Evolutionary conservation across 2,329 filamentous ascomycete genomes (phyloP), one percentile per base, ranked within the genome.

Genomic region (Neonectria sp.): DNA sequence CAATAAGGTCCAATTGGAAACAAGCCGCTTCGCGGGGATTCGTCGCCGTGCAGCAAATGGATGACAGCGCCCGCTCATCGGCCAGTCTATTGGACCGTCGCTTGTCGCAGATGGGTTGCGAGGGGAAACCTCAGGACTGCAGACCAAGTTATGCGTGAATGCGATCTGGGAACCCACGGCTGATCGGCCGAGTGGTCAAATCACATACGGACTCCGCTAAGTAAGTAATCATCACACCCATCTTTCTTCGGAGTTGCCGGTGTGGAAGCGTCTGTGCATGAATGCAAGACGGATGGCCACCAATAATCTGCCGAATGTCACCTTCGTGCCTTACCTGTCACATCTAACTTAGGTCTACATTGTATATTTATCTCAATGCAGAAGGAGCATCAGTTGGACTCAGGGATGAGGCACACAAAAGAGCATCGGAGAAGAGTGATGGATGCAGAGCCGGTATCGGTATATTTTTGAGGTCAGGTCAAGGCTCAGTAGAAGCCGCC

Each of bases 1-100:
- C 57, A 62, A 49, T 24, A 37, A 31, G 21, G n/a, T 37, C 73
- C 70, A 75, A 75, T 75, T 73, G 70, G 70, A 70, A 72, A 11
- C 11, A 40, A 65, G 55, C 63, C 67, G 65, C 46, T 60, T 69
- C 63, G 67, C 65, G 63, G 51, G 52, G 58, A 71, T 69, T 75
- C 48, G 60, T 68, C 63, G 63, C 64, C 65, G 67, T 72, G 63
- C 64, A 69, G 67, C 62, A 67, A 67, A 66, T 65, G 69, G 62
- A 64, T 68, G 66, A 65, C 37, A 63, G 55, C 64, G 64, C 68
- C 59, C 57, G 48, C 37, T 17, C 56, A 55, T 65, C 37, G 40
- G 37, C 25, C 45, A 17, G 31, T 33, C 43, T 45, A 66, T 66
- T 66, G 63, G 63, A 17, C 53, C 63, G 21, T 55, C 35, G 27